phyloP scores from a whole-genome alignment of 2,329 filamentous ascomycete genomes.

The Pochonia chlamydosporia region DNA sequence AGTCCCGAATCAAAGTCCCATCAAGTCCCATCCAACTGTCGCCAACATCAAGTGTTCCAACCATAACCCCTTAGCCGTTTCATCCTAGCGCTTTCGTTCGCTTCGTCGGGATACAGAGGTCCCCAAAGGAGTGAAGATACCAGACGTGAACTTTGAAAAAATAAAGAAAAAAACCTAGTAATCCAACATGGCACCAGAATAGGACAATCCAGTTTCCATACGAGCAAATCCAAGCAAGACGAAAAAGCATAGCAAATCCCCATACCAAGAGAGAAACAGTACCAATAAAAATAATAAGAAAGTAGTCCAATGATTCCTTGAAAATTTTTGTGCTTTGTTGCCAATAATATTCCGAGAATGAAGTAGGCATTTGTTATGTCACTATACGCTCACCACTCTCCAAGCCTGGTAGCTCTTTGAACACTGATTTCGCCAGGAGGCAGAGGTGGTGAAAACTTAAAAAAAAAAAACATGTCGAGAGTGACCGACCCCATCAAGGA shows the following conservation, averaged over 20 bases:
- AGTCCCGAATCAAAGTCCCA: constrained; percentile 7
- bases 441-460: not conserved
- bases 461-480: not conserved
- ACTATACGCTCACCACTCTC: not conserved
- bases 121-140: constrained; percentile 10
- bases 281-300: constrained; percentile 4
- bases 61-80: not conserved
- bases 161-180: constrained; percentile 7
- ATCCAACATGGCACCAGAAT: not conserved
- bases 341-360: constrained; percentile 5
- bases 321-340: not conserved
- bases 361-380: not conserved
- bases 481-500: constrained; percentile 5
- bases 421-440: not conserved
- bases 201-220: constrained; percentile 1
- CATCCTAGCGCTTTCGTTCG: constrained; percentile 5
- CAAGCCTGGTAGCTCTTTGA: not conserved
- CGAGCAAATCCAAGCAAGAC: not conserved
- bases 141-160: constrained; percentile 6
- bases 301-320: constrained; percentile 4
- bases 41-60: constrained; percentile 3
- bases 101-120: constrained; percentile 3
- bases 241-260: not conserved
- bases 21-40: constrained; percentile 8
- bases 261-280: not conserved